Base-by-base conservation (phyloP, 257 asterid species). In the Catharanthus roseus region DNA sequence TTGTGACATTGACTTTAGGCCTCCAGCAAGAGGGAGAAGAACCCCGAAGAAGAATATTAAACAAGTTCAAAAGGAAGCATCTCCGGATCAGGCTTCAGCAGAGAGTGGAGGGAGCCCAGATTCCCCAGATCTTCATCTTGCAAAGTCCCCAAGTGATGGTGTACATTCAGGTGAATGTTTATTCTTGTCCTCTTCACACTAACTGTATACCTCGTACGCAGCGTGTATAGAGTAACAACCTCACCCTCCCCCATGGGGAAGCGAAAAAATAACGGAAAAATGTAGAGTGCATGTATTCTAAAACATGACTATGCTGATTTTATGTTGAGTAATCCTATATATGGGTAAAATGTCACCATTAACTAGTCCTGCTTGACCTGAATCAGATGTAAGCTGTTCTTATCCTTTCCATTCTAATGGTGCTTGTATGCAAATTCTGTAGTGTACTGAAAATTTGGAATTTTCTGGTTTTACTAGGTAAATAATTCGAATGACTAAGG, bases 41-140 rank as follows among this genome's bases (percentile, higher is more conserved):
- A 95, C 95, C 74, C 97, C 98, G 38, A 84, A 90, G 57, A 89
- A 85, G 82, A 86, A 87, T 72, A 62, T 85, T 28, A 86, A 83
- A 51, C 78, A 72, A 76, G 82, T 64, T 70, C 85, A 66, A 74
- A 82, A 84, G 68, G 77, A 77, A 53, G 61, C 44, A 39, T 71
- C 80, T 62, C 84, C 83, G 85, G 77, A 78, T 67, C 75, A 71
- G 75, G 81, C 83, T 78, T 77, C 84, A 33, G 69, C 50, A n/a
- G 83, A 68, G 80, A 80, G 85, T 70, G 85, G 80, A 74, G 82
- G 77, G 63, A 80, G 72, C 77, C 82, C 79, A 45, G 77, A 76
- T 44, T 63, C 65, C 68, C 83, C 76, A 18, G 80, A 73, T 68
- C 77, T 80, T 42, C 82, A 77, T 67, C 65, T 72, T 49, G 79